phyloP scores from a whole-genome alignment of 306 rosid genomes.

The Quillaja saponaria region DNA sequence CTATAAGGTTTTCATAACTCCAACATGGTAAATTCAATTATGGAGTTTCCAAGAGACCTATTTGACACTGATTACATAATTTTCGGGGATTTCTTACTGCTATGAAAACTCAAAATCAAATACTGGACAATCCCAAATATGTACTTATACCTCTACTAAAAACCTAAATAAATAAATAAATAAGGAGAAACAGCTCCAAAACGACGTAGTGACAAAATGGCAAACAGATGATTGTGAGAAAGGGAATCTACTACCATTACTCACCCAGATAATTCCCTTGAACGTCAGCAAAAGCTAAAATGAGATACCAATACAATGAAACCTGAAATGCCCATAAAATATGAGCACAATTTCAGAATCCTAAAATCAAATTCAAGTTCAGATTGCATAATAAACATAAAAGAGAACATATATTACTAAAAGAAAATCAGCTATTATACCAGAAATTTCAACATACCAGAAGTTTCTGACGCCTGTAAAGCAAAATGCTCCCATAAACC shows the following conservation, averaged over 20 bases:
- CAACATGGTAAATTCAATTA: too few species aligned
- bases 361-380: too few species aligned
- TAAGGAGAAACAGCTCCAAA: not conserved
- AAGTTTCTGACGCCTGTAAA: conserved; percentile 51
- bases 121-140: not conserved
- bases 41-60: too few species aligned
- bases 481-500: conserved; percentile 59
- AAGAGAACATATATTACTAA: not conserved
- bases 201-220: not conserved
- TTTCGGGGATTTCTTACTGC: not conserved
- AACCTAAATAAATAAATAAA: not conserved
- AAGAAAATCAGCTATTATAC: not conserved
- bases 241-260: conserved; percentile 15
- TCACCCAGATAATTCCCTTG: conserved; percentile 69
- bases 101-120: not conserved
- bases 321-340: conserved; percentile 42
- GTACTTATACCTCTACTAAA: not conserved
- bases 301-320: conserved; percentile 76
- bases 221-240: not conserved
- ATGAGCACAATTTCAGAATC: conserved; percentile 8
- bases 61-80: not conserved
- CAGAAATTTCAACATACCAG: conserved; percentile 27
- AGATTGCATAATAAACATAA: too few species aligned
- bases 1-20: not conserved
- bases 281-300: conserved; percentile 65